These are phyloP conservation scores for Fusarium denticulatum DNA, from an alignment of 2,329 filamentous ascomycete genomes.

Conservation along the genomic window DNA sequence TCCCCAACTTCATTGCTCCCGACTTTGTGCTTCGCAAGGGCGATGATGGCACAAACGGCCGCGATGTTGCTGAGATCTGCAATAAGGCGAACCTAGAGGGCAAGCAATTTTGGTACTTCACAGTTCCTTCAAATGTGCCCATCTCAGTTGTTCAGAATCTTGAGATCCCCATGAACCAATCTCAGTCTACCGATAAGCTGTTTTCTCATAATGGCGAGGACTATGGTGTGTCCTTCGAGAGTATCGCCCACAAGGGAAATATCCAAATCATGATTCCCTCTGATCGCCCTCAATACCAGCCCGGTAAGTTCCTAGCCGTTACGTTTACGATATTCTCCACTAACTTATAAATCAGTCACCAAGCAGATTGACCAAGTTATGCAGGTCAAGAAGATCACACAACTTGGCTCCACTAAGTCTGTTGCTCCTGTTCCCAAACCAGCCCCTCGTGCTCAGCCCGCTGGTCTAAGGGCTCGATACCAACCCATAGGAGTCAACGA, in stretches of 20 bases:
- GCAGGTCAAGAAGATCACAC: constrained; percentile 71
- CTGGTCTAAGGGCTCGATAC: constrained; percentile 73
- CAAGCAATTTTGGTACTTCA: constrained; percentile 85
- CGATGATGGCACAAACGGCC: constrained; percentile 49
- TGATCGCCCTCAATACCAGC: constrained; percentile 63
- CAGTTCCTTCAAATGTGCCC: constrained; percentile 75
- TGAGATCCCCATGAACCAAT: constrained; percentile 67
- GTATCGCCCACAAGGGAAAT: constrained; percentile 58
- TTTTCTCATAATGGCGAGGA: constrained; percentile 71
- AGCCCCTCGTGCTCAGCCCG: constrained; percentile 70
- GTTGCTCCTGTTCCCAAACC: constrained; percentile 60
- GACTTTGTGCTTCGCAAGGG: constrained; percentile 65
- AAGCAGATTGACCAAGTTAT: constrained; percentile 67
- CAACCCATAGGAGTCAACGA: constrained; percentile 68
- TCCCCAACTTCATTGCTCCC: constrained; percentile 59
- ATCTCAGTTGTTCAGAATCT: constrained; percentile 73
- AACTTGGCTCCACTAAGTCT: constrained; percentile 57
- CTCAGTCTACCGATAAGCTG: constrained; percentile 61
- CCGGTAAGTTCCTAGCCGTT: constrained; percentile 55
- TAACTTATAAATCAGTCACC: constrained; percentile 35
- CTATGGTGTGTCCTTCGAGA: constrained; percentile 68
- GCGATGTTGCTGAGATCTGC: constrained; percentile 65
- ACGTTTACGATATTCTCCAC: constrained; percentile 1
- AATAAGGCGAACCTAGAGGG: constrained; percentile 68
- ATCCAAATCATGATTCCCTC: constrained; percentile 71